Conservation (phyloP, 495 filamentous ascomycete species). For the Chaetomidium leptoderma region DNA sequence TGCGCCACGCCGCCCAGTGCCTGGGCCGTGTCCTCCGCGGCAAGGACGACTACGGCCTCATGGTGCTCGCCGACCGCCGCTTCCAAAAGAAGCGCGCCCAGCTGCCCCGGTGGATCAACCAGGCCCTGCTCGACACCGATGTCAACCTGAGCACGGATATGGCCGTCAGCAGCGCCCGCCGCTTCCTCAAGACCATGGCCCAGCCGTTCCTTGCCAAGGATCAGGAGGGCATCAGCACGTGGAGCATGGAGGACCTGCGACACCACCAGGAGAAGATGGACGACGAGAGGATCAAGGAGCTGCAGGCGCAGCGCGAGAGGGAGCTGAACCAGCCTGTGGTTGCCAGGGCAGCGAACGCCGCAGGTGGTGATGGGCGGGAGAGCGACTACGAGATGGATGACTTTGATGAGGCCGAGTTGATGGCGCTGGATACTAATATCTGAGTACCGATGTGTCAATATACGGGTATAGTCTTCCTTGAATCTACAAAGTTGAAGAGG, state of each 20-base stretch:
- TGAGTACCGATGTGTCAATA: not conserved
- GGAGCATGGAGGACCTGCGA: conserved; percentile 74
- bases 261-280: conserved; percentile 73
- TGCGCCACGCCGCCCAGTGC: conserved; percentile 96
- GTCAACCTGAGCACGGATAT: conserved; percentile 91
- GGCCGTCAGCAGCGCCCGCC: conserved; percentile 81
- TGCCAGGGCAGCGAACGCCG: conserved; percentile 19
- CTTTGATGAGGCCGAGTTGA: conserved; percentile 60
- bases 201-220: conserved; percentile 78
- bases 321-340: conserved; percentile 14
- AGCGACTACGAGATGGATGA: conserved; percentile 58
- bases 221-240: conserved; percentile 88
- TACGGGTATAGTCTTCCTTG: too few relatives aligned
- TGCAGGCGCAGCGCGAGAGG: conserved; percentile 30
- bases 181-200: conserved; percentile 84
- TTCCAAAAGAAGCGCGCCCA: conserved; percentile 87
- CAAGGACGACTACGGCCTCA: conserved; percentile 98
- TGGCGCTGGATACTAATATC: conserved; percentile 48
- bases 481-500: too few relatives aligned
- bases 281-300: conserved; percentile 51
- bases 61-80: conserved; percentile 91
- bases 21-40: conserved; percentile 91
- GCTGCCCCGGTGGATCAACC: conserved; percentile 95
- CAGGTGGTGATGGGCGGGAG: conserved; percentile 12
- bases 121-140: conserved; percentile 77